Evolutionary conservation across 352 stramenopile genomes (phyloP).

Genomic region (Thalassiosira hispida): DNA sequence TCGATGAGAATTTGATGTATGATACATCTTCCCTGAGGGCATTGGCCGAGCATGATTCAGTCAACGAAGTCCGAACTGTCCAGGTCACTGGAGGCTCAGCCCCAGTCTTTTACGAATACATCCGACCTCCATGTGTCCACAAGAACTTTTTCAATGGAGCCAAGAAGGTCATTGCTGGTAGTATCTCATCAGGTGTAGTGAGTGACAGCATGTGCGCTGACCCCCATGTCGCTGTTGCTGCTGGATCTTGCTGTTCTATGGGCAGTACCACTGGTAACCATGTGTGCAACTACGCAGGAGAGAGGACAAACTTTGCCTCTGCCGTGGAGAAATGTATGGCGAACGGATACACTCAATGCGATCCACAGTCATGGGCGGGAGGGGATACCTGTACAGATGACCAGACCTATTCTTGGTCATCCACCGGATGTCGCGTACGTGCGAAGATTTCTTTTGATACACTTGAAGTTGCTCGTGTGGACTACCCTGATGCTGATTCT

Average conservation of each 20-base stretch:
- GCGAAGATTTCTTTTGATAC: slow-evolving; percentile 13
- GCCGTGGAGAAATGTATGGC: slow-evolving; percentile 25
- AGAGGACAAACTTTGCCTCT: slow-evolving; percentile 38
- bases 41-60: slow-evolving; percentile 47
- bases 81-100: slow-evolving; percentile 35
- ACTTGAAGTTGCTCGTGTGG: background rate
- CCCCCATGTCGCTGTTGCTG: slow-evolving; percentile 35
- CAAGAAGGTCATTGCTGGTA: slow-evolving; percentile 23
- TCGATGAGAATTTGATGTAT: slow-evolving; percentile 61
- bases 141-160: slow-evolving; percentile 16
- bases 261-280: background rate
- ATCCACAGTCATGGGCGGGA: slow-evolving; percentile 11
- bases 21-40: slow-evolving; percentile 1
- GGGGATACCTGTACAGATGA: slow-evolving; percentile 2
- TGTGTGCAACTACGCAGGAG: slow-evolving; percentile 34
- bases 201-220: slow-evolving; percentile 54
- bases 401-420: slow-evolving; percentile 11
- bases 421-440: background rate
- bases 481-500: slow-evolving; percentile 7
- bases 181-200: slow-evolving; percentile 10
- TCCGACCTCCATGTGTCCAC: slow-evolving; percentile 56
- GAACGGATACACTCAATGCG: slow-evolving; percentile 1
- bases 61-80: slow-evolving; percentile 68
- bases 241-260: slow-evolving; percentile 32
- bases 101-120: slow-evolving; percentile 63